Evolutionary conservation across 2,329 filamentous ascomycete genomes (phyloP), one percentile per base, ranked within the genome.

Genomic region (Cryphonectria parasitica): DNA sequence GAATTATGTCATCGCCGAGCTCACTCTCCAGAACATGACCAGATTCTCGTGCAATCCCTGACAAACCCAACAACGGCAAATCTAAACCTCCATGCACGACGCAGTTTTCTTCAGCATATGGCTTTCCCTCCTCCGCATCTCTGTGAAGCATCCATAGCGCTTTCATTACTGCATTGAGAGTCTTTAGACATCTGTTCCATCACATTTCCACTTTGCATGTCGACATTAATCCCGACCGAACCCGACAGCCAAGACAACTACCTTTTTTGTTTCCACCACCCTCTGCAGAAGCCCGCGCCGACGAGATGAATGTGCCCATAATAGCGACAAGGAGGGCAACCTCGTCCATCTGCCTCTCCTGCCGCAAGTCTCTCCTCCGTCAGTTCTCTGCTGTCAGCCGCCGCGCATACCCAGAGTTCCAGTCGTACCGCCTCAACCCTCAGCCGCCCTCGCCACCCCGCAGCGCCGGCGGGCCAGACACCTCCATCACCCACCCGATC

Each of bases 371-470:
- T 62, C 78, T 80, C 68, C 79, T 82, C 74, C 82, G 84, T 71
- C 83, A 82, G 66, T 83, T 83, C 76, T 83, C 82, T 70, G 77
- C 79, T 1, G 75, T 79, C n/a, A 72, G 75, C 74, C 74, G 13
- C 60, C 70, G 4, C 71, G 76, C 34, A 61, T 72, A 69, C 73
- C 74, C 67, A 73, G 79, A 83, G 68, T 88, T 87, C 78, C 86
- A 88, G 73, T 82, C 86, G 66, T 88, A 88, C 74, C 79, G 84
- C 22, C 80, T 88, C 45, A 83, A 80, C 65, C 76, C 84, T 3
- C 82, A 80, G 62, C 78, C 74, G 61, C 78, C 80, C 22, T 76
- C 84, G 22, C 77, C 82, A 60, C 80, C 83, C 22, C 80, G 82
- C 69, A 83, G 80, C 75, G 82, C 83, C 70, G 80, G 81, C 64